These are phyloP conservation scores for Fusarium tricinctum DNA, from an alignment of 2,329 filamentous ascomycete genomes.

Conservation along the genomic window DNA sequence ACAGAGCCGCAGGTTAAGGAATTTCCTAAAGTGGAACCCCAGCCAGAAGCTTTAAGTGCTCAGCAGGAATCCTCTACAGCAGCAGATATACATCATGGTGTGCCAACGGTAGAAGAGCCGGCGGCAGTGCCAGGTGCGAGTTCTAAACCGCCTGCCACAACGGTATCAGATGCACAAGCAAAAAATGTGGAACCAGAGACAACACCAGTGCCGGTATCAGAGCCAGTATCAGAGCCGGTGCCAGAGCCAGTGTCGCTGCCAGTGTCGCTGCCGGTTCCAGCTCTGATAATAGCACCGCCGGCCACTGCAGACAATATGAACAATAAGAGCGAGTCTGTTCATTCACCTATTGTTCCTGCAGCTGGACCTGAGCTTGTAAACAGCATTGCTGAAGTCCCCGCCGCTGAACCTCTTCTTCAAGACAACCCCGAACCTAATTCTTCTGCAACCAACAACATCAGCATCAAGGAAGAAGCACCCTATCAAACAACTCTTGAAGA, in stretches of 20 bases:
- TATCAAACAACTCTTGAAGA: conserved; percentile 22
- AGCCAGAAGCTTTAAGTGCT: conserved; percentile 20
- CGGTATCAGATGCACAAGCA: conserved; percentile 5
- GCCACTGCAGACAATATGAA: conserved; percentile 9
- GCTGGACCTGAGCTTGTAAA: conserved; percentile 26
- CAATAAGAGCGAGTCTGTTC: conserved; percentile 24
- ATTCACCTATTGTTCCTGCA: conserved; percentile 24
- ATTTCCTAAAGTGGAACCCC: conserved; percentile 43
- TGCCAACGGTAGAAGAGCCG: background rate
- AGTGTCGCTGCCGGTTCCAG: conserved; percentile 6
- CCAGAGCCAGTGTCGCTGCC: background rate
- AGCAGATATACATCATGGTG: conserved; percentile 5
- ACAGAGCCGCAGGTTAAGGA: conserved; percentile 37
- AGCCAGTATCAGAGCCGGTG: background rate
- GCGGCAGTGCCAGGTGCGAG: conserved; percentile 13
- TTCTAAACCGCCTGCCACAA: conserved; percentile 14
- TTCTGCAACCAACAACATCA: conserved; percentile 15
- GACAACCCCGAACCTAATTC: conserved; percentile 12
- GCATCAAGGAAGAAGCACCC: conserved; percentile 33
- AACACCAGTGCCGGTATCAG: conserved; percentile 3
- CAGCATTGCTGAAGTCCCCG: conserved; percentile 8
- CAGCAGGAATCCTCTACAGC: conserved; percentile 21
- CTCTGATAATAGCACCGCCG: conserved; percentile 8
- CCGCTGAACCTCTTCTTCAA: conserved; percentile 19
- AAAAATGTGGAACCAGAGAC: background rate